Conservation (phyloP, 257 asterid genomes). For the Linderniella brevidens region DNA sequence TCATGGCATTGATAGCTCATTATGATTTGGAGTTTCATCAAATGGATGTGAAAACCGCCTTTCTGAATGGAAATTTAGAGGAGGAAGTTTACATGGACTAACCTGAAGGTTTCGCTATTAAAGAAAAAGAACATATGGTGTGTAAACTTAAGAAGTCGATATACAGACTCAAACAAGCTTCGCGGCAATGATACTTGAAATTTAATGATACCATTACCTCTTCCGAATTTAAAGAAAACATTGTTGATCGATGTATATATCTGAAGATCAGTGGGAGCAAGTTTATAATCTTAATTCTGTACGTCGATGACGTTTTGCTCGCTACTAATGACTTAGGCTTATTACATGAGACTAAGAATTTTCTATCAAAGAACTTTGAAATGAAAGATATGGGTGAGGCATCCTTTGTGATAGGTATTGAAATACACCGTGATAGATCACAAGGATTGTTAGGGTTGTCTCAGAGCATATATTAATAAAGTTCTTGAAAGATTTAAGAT, state of each 20-base stretch:
- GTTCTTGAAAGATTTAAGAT: not conserved
- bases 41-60: not conserved
- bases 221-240: no score
- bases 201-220: no score
- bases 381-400: conserved; percentile 1
- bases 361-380: not conserved
- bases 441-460: not conserved
- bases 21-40: not conserved
- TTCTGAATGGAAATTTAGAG: not conserved
- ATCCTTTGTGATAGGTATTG: not conserved
- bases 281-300: not conserved
- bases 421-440: not conserved
- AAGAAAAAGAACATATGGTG: not conserved
- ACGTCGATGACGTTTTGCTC: not conserved
- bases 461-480: not conserved
- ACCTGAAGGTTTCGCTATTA: not conserved
- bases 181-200: no score
- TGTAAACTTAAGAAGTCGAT: no score
- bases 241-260: no score
- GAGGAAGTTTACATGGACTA: not conserved
- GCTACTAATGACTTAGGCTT: not conserved
- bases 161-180: no score
- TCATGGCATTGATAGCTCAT: no score
- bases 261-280: not conserved
- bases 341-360: not conserved